Base-by-base conservation (phyloP, 2,329 filamentous ascomycete species). In the Pyrenochaeta sp. region DNA sequence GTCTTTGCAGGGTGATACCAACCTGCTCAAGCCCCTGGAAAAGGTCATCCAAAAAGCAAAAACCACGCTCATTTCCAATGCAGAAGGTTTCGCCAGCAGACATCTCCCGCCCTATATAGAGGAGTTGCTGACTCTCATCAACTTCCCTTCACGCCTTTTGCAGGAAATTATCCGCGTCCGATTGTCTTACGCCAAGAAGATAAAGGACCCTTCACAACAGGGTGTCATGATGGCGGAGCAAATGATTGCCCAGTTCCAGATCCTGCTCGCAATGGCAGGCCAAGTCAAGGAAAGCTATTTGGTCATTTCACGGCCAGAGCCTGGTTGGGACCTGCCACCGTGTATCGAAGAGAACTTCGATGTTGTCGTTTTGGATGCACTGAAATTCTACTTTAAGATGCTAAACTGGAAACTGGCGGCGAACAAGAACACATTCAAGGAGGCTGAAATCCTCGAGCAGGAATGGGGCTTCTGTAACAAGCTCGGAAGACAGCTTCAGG, bases 351-450 rank as follows among this genome's bases (percentile, higher is more conserved):
- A 99, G 67, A 90, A 90, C 28, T 99, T 97, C 63, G 94, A 97
- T 67, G 82, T 87, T 22, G 90, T 95, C 13, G 90, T 97, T 7
- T 74, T 99, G 29, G 93, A 96, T 63, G 92, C 93, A 0, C 78
- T 99, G 58, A 95, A 93, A 69, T 97, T 96, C 71, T 99, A 99
- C 73, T 99, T 99, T 80, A 94, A 93, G 70, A 92, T 99, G 82
- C 79, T 99, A 30, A 96, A 97, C 67, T 97, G 92, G 90, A 97
- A 97, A 72, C 78, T 99, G 39, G 92, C 89, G 60, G 90, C 91
- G 42, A 97, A 97, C 77, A 97, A 96, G 71, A 99, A 97, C 74
- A 96, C 92, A 0, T 99, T 99, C 81, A 97, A 97, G 68, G 94
- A 99, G 71, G 94, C 94, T 6, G 94, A 99, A 77, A 88, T 99